These are phyloP conservation scores for Malassezia vespertilionis DNA, from an alignment of 1,284 basidiomycete species.

Conservation along the genomic window DNA sequence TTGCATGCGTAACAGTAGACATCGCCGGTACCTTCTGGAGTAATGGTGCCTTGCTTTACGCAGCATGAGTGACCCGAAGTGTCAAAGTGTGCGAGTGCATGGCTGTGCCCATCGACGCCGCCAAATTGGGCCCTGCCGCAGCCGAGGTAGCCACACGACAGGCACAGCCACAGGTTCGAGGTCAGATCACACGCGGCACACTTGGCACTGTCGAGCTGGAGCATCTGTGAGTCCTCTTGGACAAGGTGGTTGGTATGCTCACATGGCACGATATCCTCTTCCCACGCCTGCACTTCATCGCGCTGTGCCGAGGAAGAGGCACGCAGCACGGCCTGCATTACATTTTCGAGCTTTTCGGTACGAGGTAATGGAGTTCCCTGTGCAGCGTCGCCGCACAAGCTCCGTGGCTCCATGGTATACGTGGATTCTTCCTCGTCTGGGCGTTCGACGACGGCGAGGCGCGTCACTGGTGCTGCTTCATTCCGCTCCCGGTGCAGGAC, in stretches of 20 bases:
- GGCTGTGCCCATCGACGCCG: constrained; percentile 75
- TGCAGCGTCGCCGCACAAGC: constrained; percentile 54
- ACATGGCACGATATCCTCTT: constrained; percentile 80
- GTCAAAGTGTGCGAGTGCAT: constrained; percentile 72
- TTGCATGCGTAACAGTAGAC: constrained; percentile 90
- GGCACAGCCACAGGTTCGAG: constrained; percentile 81
- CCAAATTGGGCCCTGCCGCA: constrained; percentile 83
- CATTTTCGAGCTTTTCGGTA: constrained; percentile 47
- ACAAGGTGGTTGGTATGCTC: constrained; percentile 72
- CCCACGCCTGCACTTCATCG: constrained; percentile 93
- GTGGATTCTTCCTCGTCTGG: constrained; percentile 79
- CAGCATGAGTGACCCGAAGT: constrained; percentile 68
- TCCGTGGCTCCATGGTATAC: constrained; percentile 59
- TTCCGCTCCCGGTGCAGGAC: constrained; percentile 68
- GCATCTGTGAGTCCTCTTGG: constrained; percentile 47
- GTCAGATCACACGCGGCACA: constrained; percentile 38
- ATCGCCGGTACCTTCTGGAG: constrained; percentile 83
- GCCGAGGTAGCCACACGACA: constrained; percentile 79
- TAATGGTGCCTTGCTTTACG: constrained; percentile 93
- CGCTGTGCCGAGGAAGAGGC: constrained; percentile 79
- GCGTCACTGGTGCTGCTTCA: constrained; percentile 64
- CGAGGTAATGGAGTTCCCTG: constrained; percentile 53
- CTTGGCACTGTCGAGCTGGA: constrained; percentile 25
- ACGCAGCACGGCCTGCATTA: constrained; percentile 65
- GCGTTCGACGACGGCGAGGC: constrained; percentile 74